Conservation (phyloP, 1,284 basidiomycete species). For the Leccinum pachyderme region DNA sequence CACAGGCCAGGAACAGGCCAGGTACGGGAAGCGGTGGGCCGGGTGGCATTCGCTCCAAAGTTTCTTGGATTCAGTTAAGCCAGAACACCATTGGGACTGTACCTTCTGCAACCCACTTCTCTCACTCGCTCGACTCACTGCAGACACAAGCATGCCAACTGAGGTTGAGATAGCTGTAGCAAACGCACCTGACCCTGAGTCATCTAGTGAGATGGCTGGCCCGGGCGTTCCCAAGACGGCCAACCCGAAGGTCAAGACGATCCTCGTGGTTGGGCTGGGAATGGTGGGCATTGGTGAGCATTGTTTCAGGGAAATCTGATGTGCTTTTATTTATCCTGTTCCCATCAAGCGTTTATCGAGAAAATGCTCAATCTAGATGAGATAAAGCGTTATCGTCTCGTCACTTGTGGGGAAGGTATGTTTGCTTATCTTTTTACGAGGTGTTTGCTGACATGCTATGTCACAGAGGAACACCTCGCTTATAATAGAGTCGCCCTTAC, state of each 20-base stretch:
- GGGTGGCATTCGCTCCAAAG: neutral
- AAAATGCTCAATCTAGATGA: neutral
- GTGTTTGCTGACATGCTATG: neutral
- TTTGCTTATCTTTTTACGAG: neutral
- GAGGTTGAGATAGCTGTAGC: neutral
- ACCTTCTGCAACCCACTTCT: neutral
- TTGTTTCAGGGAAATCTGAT: neutral
- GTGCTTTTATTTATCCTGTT: neutral
- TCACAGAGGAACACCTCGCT: conserved; percentile 30
- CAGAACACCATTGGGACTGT: neutral
- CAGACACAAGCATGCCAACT: neutral
- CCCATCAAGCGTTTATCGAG: neutral
- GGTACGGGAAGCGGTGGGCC: neutral
- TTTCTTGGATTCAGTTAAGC: neutral
- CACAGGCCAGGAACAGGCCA: neutral
- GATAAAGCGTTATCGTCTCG: neutral
- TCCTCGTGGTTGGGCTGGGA: neutral
- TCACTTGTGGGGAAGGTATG: conserved; percentile 49
- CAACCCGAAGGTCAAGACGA: neutral
- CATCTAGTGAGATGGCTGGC: neutral
- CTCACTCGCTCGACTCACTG: neutral
- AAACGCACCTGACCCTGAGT: neutral
- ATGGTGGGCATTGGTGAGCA: neutral
- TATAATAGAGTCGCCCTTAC: conserved; percentile 60
- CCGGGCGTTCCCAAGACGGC: neutral